Percentiles rank a stretch among this genome's conserved stretches.
Conservation (phyloP, 768 basidiomycete species). For the Hypholoma fasciculare region DNA sequence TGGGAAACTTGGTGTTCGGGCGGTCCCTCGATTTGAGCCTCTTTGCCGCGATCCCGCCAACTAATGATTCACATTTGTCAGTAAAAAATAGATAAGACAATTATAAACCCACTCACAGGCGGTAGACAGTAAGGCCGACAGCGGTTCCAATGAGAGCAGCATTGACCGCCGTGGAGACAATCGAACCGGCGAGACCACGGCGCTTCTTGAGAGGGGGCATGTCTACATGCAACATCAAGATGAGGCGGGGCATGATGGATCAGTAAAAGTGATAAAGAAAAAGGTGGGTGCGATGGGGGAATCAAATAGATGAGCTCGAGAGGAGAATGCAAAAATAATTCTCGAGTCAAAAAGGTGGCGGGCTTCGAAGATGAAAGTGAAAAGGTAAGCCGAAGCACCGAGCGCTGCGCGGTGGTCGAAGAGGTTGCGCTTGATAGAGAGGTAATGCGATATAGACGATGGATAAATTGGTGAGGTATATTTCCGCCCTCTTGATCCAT, state of each 20-base stretch:
- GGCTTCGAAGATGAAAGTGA: slow-evolving; percentile 1
- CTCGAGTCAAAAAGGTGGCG: slow-evolving; percentile 7
- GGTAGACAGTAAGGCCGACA: slow-evolving; percentile 84
- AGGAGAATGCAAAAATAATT: slow-evolving; percentile 8
- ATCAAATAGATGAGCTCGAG: background rate
- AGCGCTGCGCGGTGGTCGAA: slow-evolving; percentile 11
- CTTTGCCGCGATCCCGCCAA: slow-evolving; percentile 77
- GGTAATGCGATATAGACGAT: background rate
- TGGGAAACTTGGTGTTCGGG: slow-evolving; percentile 31
- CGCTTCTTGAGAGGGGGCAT: slow-evolving; percentile 76
- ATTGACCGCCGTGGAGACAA: slow-evolving; percentile 81
- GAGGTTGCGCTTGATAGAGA: slow-evolving; percentile 1
- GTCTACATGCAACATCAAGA: slow-evolving; percentile 62
- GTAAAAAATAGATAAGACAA: background rate
- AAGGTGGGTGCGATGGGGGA: slow-evolving; percentile 10
- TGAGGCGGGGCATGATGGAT: slow-evolving; percentile 31
- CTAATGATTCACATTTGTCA: slow-evolving; percentile 32
- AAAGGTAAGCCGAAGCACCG: slow-evolving; percentile 6
- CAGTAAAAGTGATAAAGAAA: slow-evolving; percentile 12
- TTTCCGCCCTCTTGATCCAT: background rate
- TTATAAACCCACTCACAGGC: slow-evolving; percentile 57
- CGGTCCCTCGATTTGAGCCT: slow-evolving; percentile 13
- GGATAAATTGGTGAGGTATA: background rate
- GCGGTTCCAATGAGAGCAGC: slow-evolving; percentile 87
- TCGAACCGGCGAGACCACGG: slow-evolving; percentile 77